Base-by-base conservation (phyloP, 2,329 filamentous ascomycete genomes). In the Clarireedia sp. region DNA sequence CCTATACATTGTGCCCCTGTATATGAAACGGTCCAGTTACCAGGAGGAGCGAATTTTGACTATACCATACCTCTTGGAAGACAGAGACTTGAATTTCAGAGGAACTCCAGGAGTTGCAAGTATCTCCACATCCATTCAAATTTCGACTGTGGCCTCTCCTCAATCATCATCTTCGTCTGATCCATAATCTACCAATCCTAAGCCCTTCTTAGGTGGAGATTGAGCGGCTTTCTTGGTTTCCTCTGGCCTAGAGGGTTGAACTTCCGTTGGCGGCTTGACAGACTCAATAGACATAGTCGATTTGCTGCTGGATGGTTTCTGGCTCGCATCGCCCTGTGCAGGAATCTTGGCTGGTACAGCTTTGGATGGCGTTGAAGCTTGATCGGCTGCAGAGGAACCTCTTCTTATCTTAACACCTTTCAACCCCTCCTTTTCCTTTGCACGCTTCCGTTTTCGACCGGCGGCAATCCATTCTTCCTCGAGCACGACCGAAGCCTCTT, bases 141-240 rank as follows among this genome's bases (percentile, higher is more conserved):
- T 10, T 33, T 33, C 12, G 29, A 12, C 29, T 33, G 29, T 33
- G 19, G 41, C 14, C 29, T 19, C 16, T 47, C 29, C 16, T 48
- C 29, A 62, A 46, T 58, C 61, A 65, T 66, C 69, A 21, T 78
- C 75, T 44, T 78, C 76, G 46, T 81, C 80, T 1, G 80, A 83
- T 5, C 75, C 80, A 59, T 83, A 84, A 56, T 73, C 74, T 12
- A 82, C 80, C 40, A 83, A 64, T 0, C 73, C 73, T 46, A 74
- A 51, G 7, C 67, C 56, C 19, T 51, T 41, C 10, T 66, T 66
- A 6, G 56, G 65, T 3, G 69, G 59, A 45, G 54, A 41, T 38
- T 58, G 49, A n/a, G 50, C 43, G 36, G 49, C 21, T 26, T 56
- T 47, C 45, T 58, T 57, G 7, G 49, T 50, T 48, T 52, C 43